phyloP scores from a whole-genome alignment of 2,329 filamentous ascomycete species.

The Triangularia verruculosa region DNA sequence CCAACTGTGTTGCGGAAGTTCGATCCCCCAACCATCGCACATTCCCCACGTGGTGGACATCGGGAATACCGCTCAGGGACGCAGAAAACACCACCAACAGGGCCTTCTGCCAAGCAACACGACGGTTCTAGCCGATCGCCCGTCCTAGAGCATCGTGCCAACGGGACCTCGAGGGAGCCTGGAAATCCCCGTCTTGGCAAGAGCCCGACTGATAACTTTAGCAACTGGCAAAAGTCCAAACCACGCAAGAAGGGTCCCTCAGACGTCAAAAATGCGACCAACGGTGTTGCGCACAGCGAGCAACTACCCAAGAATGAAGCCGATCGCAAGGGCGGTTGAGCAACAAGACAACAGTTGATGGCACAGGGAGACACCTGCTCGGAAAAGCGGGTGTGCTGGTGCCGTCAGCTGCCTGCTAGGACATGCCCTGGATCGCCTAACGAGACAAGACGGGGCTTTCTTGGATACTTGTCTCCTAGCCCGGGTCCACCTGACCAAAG shows the following conservation, averaged over 20 bases:
- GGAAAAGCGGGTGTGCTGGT: not conserved
- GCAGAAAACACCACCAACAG: constrained; percentile 18
- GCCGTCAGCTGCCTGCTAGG: constrained; percentile 1
- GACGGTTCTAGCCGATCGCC: constrained; percentile 28
- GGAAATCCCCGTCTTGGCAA: constrained; percentile 54
- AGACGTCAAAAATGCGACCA: constrained; percentile 47
- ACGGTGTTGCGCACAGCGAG: constrained; percentile 46
- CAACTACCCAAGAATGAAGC: constrained; percentile 55
- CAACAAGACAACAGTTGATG: not conserved
- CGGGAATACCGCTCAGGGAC: constrained; percentile 27
- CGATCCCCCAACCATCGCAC: constrained; percentile 36
- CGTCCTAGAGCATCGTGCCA: constrained; percentile 35
- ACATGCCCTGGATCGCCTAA: not conserved
- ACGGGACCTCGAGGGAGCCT: constrained; percentile 44
- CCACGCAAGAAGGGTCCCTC: constrained; percentile 46
- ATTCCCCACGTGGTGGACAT: constrained; percentile 13
- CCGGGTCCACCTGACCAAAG: constrained; percentile 11
- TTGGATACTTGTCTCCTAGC: constrained; percentile 24
- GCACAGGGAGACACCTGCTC: constrained; percentile 1
- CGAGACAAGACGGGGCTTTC: constrained; percentile 17
- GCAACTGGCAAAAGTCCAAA: constrained; percentile 61
- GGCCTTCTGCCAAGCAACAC: constrained; percentile 29
- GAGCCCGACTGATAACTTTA: constrained; percentile 46
- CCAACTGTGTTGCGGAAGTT: constrained; percentile 58
- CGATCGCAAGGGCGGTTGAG: constrained; percentile 62